Evolutionary conservation across 116 monocot species (phyloP), one percentile per base, ranked within the genome.

Genomic region (Thalassia testudinum): DNA sequence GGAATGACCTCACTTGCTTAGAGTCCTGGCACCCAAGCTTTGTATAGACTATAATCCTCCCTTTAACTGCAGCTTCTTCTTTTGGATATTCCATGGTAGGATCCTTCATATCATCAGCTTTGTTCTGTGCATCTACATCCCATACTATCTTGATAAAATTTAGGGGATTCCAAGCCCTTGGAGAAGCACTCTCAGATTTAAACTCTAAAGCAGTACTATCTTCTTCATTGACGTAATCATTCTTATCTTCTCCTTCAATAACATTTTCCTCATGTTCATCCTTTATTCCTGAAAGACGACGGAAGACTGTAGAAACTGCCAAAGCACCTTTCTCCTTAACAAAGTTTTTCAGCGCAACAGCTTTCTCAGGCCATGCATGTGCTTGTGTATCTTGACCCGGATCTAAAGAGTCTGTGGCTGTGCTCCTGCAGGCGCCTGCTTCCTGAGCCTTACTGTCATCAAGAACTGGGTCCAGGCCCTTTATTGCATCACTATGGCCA

Each of bases 241-340:
- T 64, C 45, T 70, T 69, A 17, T 64, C 68, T 42, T 66, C 59
- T 26, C 24, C 69, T 43, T 53, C 57, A 69, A n/a, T n/a, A n/a
- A n/a, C n/a, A n/a, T n/a, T n/a, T n/a, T n/a, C n/a, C n/a, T n/a
- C n/a, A n/a, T n/a, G n/a, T n/a, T n/a, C n/a, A n/a, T n/a, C n/a
- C n/a, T n/a, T n/a, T n/a, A n/a, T n/a, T n/a, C n/a, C n/a, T n/a
- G 92, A n/a, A n/a, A n/a, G n/a, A n/a, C n/a, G n/a, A n/a, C n/a
- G n/a, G n/a, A n/a, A n/a, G n/a, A n/a, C n/a, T 86, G 45, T 82
- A 27, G 92, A 77, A 65, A 92, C 80, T 38, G 78, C 82, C 66
- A 79, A 64, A 45, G 70, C 64, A 52, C 86, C 72, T 52, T 75
- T 92, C 60, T 77, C 86, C 61, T 77, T 92, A 12, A 92, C n/a